Evolutionary conservation across 2,329 filamentous ascomycete genomes (phyloP), one percentile per base, ranked within the genome.

Genomic region (Trichophyton verrucosum): DNA sequence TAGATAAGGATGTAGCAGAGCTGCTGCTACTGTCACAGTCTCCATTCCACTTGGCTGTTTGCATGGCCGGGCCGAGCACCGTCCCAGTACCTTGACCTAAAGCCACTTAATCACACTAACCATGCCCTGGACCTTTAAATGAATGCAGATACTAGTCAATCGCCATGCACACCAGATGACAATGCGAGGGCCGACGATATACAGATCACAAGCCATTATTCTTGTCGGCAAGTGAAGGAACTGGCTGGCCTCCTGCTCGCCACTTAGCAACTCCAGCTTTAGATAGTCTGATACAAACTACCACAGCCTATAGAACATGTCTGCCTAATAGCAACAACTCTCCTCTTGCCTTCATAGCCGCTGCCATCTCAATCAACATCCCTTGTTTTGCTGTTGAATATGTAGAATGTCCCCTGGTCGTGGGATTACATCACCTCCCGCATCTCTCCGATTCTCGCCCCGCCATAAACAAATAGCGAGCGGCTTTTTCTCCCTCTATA

Each of bases 361-460:
- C 11, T 27, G 13, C 46, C 20, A 11, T 51, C 33, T 38, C 20
- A n/a, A 24, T 22, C 8, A 49, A 30, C 27, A 30, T 7, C 46
- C n/a, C 17, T 17, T 20, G 8, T 11, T 13, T 22, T 9, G 24
- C 17, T 33, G 24, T 4, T 13, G 6, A 33, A n/a, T 56, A 56
- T 20, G 5, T n/a, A 36, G 15, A 13, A 38, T 38, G 11, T 38
- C 33, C 27, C 33, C 33, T 13, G 33, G 2, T 3, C 33, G 9
- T 56, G 30, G 53, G 30, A 49, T 49, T 59, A 57, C 47, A 60
- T 51, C 38, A 57, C 36, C 13, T 40, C 53, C 53, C 55, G 33
- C 51, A 30, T 58, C 55, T 61, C 53, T 40, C 55, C 55, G 55
- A 57, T 24, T 57, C 33, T 44, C 55, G 22, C 55, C 55, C 55